Evolutionary conservation across 192 early-diverging fungal genomes (phyloP).

Genomic region (Chytriomyces confervae): DNA sequence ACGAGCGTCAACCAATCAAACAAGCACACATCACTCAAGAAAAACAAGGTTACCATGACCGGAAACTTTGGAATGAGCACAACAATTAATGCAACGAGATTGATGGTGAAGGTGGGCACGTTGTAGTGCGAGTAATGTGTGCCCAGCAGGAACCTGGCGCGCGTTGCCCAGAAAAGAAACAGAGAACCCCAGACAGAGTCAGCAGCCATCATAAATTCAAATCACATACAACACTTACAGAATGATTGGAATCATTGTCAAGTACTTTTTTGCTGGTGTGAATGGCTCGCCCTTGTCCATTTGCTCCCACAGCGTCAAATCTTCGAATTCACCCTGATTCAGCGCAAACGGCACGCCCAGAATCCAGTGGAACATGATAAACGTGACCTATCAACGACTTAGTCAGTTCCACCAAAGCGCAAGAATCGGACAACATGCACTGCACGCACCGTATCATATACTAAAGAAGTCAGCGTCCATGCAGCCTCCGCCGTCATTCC

Average conservation of each 20-base stretch:
- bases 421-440: background rate
- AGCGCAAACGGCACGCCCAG: slow-evolving; percentile 95
- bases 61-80: slow-evolving; percentile 94
- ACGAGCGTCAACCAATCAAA: no score
- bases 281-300: slow-evolving; percentile 97
- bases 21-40: background rate
- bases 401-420: background rate
- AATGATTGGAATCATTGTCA: slow-evolving; percentile 91
- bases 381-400: slow-evolving; percentile 68
- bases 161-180: background rate
- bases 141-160: slow-evolving; percentile 81
- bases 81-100: slow-evolving; percentile 81
- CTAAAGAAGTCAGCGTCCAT: slow-evolving; percentile 96
- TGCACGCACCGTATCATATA: slow-evolving; percentile 82
- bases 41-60: slow-evolving; percentile 45
- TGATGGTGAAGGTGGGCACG: slow-evolving; percentile 85
- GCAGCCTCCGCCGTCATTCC: slow-evolving; percentile 88
- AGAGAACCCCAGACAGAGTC: background rate
- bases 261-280: slow-evolving; percentile 97
- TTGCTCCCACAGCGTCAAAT: slow-evolving; percentile 97
- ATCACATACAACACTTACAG: slow-evolving; percentile 70
- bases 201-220: slow-evolving; percentile 9
- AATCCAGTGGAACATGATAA: slow-evolving; percentile 98
- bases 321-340: slow-evolving; percentile 91
- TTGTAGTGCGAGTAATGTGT: slow-evolving; percentile 98